Conservation (phyloP, 805 yeast genomes). For the Saccharomycopsis capsularis region DNA sequence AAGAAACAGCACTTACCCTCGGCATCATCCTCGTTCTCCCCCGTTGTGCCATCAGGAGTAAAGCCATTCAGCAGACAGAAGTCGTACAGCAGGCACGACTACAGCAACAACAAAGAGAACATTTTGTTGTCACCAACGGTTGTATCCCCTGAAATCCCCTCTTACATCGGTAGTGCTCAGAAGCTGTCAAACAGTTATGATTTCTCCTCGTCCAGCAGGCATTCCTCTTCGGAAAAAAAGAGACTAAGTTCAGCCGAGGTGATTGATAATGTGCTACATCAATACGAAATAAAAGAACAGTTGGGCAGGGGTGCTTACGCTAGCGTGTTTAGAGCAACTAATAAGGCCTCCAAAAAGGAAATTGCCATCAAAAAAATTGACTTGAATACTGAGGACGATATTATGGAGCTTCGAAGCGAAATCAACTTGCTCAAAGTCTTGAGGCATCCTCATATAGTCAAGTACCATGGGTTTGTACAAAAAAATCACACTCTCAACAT, state of each 20-base stretch:
- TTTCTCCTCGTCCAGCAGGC: background rate
- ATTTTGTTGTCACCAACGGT: background rate
- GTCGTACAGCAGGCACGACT: background rate
- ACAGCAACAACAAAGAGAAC: background rate
- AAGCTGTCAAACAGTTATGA: background rate
- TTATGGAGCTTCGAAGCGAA: conserved; percentile 36
- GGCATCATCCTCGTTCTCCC: background rate
- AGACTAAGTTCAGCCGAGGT: conserved; percentile 19
- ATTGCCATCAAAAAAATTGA: conserved; percentile 76
- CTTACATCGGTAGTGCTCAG: background rate
- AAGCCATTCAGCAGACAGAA: background rate
- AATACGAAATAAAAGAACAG: conserved; percentile 49
- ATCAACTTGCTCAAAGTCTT: conserved; percentile 69
- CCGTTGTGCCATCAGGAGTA: too few species aligned
- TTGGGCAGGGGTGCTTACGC: conserved; percentile 93
- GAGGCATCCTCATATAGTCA: conserved; percentile 87
- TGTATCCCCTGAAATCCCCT: too few species aligned
- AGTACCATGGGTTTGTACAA: conserved; percentile 81
- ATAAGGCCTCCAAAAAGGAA: conserved; percentile 54
- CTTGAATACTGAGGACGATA: conserved; percentile 14
- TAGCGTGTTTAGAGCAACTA: conserved; percentile 69
- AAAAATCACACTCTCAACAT: conserved; percentile 70
- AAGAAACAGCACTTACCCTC: background rate
- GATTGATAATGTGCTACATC: conserved; percentile 22
- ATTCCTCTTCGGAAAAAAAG: background rate